Percentiles rank a stretch among this genome's conserved stretches.
phyloP scores from a whole-genome alignment of 495 filamentous ascomycete species.

The Pseudevernia furfuracea region DNA sequence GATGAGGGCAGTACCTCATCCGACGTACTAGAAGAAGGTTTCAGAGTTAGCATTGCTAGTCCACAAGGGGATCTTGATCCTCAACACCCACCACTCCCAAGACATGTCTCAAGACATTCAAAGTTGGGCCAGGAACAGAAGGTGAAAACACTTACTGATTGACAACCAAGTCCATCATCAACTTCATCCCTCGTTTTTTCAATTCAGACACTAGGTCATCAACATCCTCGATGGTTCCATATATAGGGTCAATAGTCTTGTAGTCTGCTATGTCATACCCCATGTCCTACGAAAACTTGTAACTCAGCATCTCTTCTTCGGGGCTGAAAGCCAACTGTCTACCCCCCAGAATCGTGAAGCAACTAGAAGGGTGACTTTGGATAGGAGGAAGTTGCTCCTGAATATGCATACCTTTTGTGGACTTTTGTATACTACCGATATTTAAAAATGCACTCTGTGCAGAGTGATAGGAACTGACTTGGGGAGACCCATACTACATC shows the following conservation, averaged over 20 bases:
- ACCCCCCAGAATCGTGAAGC: not conserved
- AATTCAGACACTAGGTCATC: conserved; percentile 44
- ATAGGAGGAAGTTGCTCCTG: not conserved
- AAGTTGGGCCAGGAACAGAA: not conserved
- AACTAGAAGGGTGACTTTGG: not conserved
- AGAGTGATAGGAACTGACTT: conserved; percentile 19
- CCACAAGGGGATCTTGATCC: not conserved
- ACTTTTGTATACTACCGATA: conserved; percentile 19
- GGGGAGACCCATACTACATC: conserved; percentile 61
- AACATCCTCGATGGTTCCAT: conserved; percentile 49
- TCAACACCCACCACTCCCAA: not conserved
- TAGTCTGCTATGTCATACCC: conserved; percentile 56
- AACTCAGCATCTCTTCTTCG: not conserved
- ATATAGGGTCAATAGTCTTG: conserved; percentile 42
- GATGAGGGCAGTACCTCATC: conserved; percentile 29
- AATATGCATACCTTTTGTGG: conserved; percentile 16
- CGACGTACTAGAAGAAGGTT: conserved; percentile 31
- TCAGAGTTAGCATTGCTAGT: not conserved
- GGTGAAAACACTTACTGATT: conserved; percentile 36
- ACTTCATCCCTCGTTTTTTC: conserved; percentile 43
- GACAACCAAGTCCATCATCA: conserved; percentile 52
- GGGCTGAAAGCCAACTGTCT: not conserved
- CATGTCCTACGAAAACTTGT: conserved; percentile 33
- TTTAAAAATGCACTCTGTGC: not conserved
- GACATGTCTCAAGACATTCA: not conserved